A percentile compares a stretch with the other conserved stretches of the same genome.
These are phyloP conservation scores for Alternaria tenuissima DNA, from an alignment of 2,329 filamentous ascomycete genomes.

Conservation along the genomic window DNA sequence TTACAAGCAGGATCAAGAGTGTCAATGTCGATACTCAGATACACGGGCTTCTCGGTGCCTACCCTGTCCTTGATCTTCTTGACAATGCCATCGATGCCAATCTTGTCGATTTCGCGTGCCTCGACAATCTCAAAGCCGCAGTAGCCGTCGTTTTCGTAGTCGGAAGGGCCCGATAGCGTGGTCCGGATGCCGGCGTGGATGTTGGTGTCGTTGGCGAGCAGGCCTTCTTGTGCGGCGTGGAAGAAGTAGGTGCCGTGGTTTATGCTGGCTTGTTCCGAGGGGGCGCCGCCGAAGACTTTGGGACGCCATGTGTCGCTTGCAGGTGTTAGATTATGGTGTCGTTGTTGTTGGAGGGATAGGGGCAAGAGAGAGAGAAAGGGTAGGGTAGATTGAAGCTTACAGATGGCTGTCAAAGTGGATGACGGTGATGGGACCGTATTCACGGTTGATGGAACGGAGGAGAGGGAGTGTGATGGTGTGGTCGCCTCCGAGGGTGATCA, in stretches of 20 bases:
- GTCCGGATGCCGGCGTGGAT: slow-evolving; percentile 90
- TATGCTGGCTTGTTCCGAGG: slow-evolving; percentile 76
- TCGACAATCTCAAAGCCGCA: slow-evolving; percentile 85
- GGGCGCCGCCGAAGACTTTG: slow-evolving; percentile 85
- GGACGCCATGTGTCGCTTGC: slow-evolving; percentile 71
- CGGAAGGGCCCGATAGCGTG: slow-evolving; percentile 77
- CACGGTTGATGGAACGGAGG: slow-evolving; percentile 66
- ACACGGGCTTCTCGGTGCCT: slow-evolving; percentile 77
- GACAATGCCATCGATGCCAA: slow-evolving; percentile 77
- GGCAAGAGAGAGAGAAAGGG: too few species aligned
- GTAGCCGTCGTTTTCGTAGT: slow-evolving; percentile 87
- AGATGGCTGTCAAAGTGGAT: slow-evolving; percentile 71
- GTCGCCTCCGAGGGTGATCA: slow-evolving; percentile 75
- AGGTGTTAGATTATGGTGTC: background rate
- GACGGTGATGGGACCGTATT: slow-evolving; percentile 72
- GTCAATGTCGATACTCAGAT: slow-evolving; percentile 86
- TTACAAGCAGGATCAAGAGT: slow-evolving; percentile 82
- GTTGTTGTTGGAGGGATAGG: background rate
- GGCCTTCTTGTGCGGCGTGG: slow-evolving; percentile 78
- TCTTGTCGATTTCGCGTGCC: slow-evolving; percentile 74
- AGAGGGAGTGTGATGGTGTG: slow-evolving; percentile 69
- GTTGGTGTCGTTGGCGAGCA: slow-evolving; percentile 82
- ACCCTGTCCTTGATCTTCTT: slow-evolving; percentile 79
- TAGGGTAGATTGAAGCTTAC: slow-evolving; percentile 35
- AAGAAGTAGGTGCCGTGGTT: slow-evolving; percentile 93